Conservation (phyloP, 1,139 yeast species). For the Scheffersomyces stambukii region DNA sequence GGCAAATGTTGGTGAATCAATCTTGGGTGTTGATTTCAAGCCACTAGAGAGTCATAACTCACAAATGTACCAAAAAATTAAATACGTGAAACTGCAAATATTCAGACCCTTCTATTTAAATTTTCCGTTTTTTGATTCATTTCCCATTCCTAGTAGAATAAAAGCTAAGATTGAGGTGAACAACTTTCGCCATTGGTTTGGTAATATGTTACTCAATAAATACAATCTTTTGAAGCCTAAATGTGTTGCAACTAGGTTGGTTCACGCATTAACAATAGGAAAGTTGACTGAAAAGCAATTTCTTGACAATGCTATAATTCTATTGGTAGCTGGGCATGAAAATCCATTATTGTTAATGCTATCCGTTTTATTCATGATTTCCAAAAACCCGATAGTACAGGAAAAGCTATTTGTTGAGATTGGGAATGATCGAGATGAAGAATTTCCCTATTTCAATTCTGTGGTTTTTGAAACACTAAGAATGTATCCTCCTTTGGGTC, state of each 20-base stretch:
- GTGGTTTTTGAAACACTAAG: slow-evolving; percentile 51
- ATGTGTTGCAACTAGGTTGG: slow-evolving; percentile 27
- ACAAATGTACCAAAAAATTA: slow-evolving; percentile 36
- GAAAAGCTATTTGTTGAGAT: slow-evolving; percentile 26
- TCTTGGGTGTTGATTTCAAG: slow-evolving; percentile 48
- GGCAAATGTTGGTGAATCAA: slow-evolving; percentile 48
- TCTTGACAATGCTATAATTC: slow-evolving; percentile 53
- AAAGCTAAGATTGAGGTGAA: slow-evolving; percentile 42
- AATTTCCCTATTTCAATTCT: slow-evolving; percentile 17
- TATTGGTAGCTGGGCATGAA: slow-evolving; percentile 61
- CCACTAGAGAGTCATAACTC: slow-evolving; percentile 20
- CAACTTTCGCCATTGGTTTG: slow-evolving; percentile 33
- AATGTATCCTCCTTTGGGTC: slow-evolving; percentile 56
- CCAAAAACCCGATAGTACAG: slow-evolving; percentile 38
- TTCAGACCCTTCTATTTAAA: slow-evolving; percentile 53
- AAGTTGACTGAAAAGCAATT: slow-evolving; percentile 43
- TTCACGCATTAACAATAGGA: slow-evolving; percentile 33
- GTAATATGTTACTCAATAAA: slow-evolving; percentile 16
- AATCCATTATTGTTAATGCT: slow-evolving; percentile 54
- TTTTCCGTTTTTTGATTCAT: slow-evolving; percentile 49
- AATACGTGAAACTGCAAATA: slow-evolving; percentile 48
- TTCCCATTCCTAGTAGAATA: slow-evolving; percentile 48
- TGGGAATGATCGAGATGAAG: slow-evolving; percentile 4
- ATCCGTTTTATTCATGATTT: slow-evolving; percentile 45
- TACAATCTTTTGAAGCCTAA: slow-evolving; percentile 1